Evolutionary conservation across 2,329 filamentous ascomycete genomes (phyloP).

Genomic region (Hypoxylon sp.): DNA sequence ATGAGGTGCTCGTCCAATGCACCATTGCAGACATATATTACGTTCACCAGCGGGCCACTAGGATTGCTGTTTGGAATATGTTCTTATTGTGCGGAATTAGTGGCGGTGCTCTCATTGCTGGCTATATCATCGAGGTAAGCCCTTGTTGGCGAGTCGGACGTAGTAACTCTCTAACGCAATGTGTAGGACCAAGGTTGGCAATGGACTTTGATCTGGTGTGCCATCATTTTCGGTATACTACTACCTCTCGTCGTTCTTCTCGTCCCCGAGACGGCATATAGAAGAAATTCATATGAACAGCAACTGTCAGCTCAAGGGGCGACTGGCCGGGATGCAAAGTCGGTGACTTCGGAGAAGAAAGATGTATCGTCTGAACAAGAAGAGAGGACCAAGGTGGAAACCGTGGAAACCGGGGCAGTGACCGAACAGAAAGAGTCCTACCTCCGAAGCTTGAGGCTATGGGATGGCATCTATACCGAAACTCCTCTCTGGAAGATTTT

Average conservation of each 20-base stretch:
- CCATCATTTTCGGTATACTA: slow-evolving; percentile 60
- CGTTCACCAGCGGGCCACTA: slow-evolving; percentile 60
- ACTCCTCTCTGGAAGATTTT: slow-evolving; percentile 59
- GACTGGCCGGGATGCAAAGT: slow-evolving; percentile 35
- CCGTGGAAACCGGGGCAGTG: slow-evolving; percentile 46
- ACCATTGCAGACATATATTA: slow-evolving; percentile 63
- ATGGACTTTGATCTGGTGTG: slow-evolving; percentile 63
- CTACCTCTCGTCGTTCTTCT: slow-evolving; percentile 61
- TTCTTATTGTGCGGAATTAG: slow-evolving; percentile 58
- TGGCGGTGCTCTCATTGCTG: slow-evolving; percentile 57
- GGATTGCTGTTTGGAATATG: slow-evolving; percentile 59
- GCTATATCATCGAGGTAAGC: slow-evolving; percentile 56
- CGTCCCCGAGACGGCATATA: slow-evolving; percentile 65
- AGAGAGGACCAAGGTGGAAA: slow-evolving; percentile 37
- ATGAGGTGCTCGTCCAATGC: slow-evolving; percentile 66
- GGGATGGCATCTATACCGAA: slow-evolving; percentile 54
- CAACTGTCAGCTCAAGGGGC: slow-evolving; percentile 26
- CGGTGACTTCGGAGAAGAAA: slow-evolving; percentile 45
- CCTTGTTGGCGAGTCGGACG: background rate
- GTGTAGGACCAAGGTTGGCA: slow-evolving; percentile 56
- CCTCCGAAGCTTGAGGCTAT: slow-evolving; percentile 53
- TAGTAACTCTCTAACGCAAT: slow-evolving; percentile 21
- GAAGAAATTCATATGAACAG: slow-evolving; percentile 50
- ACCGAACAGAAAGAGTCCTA: slow-evolving; percentile 52
- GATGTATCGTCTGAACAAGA: slow-evolving; percentile 33